phyloP scores from a whole-genome alignment of 2,329 filamentous ascomycete species.

The Teratosphaeria destructans region DNA sequence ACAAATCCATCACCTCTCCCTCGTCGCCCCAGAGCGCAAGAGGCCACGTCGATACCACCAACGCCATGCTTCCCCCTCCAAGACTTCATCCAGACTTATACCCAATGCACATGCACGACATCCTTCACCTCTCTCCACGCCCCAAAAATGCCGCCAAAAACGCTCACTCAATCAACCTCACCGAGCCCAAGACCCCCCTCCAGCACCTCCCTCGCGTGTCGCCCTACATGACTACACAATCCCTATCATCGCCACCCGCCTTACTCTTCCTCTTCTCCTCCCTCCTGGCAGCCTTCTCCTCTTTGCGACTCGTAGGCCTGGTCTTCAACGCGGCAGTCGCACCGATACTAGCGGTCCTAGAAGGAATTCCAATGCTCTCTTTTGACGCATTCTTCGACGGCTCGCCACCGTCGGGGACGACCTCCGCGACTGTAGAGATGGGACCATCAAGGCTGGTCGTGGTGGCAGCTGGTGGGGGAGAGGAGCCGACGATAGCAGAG shows the following conservation, averaged over 20 bases:
- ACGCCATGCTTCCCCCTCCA: not conserved
- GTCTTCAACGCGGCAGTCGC: not conserved
- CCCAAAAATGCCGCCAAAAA: not conserved
- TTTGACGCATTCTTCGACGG: not conserved
- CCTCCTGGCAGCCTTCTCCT: conserved; percentile 21
- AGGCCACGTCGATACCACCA: not conserved
- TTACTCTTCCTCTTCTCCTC: conserved; percentile 16
- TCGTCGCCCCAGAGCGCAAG: not conserved
- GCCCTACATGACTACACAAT: conserved; percentile 34
- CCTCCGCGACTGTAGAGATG: not conserved
- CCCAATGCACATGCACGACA: not conserved
- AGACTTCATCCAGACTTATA: not conserved
- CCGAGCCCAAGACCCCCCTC: not conserved
- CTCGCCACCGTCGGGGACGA: not conserved
- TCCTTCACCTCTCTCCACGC: no score
- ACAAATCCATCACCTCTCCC: not conserved
- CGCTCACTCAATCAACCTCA: not conserved
- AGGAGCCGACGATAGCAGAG: not conserved
- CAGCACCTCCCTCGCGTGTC: not conserved
- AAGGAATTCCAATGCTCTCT: not conserved
- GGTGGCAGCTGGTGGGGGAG: not conserved
- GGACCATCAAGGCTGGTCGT: not conserved
- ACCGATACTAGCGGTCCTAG: not conserved
- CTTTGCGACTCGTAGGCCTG: conserved; percentile 9
- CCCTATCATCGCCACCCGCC: conserved; percentile 28